Percentiles rank a stretch among this genome's conserved stretches.
These are phyloP conservation scores for Psilocybe subaeruginosa DNA, from an alignment of 768 basidiomycete genomes.

Conservation along the genomic window DNA sequence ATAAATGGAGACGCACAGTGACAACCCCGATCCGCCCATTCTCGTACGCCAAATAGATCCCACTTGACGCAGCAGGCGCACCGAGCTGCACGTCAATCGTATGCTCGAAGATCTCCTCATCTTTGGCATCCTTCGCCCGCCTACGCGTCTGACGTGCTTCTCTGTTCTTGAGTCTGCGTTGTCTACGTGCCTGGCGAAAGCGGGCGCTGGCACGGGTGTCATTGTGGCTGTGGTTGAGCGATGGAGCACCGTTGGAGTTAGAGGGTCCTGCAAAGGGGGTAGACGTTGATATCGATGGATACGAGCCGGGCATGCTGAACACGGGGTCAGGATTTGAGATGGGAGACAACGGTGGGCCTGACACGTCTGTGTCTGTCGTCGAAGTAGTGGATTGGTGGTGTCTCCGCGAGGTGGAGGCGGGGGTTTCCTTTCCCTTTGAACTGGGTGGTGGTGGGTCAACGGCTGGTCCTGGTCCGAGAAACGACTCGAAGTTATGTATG, in stretches of 20 bases:
- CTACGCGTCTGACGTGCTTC: neutral
- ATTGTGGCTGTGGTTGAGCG: neutral
- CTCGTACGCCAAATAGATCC: conserved; percentile 54
- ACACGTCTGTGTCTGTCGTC: no score
- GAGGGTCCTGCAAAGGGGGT: neutral
- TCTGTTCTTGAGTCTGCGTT: neutral
- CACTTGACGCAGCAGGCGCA: conserved; percentile 32
- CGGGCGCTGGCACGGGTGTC: neutral
- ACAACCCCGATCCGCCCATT: conserved; percentile 46
- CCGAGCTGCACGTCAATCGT: conserved; percentile 45
- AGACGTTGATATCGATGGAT: neutral
- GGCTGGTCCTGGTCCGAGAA: conserved; percentile 27
- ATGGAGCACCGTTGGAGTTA: neutral
- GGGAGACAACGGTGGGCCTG: neutral
- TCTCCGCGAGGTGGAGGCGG: neutral
- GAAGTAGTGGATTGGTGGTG: neutral
- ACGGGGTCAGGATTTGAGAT: neutral
- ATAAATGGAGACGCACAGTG: conserved; percentile 38
- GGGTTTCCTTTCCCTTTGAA: neutral
- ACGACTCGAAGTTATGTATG: conserved; percentile 43
- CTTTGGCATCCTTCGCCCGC: conserved; percentile 3
- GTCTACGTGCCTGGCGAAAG: neutral
- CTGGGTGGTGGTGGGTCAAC: neutral
- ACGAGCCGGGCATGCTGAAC: neutral
- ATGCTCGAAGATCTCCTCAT: conserved; percentile 31